phyloP scores from a whole-genome alignment of 768 basidiomycete genomes.

The Kwoniella mangroviensis region DNA sequence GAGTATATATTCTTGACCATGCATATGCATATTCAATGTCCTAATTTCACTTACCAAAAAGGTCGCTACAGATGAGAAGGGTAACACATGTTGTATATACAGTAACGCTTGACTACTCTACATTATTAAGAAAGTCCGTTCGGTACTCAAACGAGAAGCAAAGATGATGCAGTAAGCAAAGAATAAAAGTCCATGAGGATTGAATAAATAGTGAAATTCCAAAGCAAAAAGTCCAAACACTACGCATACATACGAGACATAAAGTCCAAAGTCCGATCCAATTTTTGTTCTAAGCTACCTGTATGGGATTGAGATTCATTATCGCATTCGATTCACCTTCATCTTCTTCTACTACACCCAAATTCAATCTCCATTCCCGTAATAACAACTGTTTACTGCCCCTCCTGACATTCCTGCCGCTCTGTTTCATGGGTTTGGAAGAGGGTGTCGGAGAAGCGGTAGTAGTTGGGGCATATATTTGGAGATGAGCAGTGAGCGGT shows the following conservation, averaged over 20 bases:
- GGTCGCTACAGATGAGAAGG: neutral
- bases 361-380: slow-evolving; percentile 21
- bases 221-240: slow-evolving; percentile 3
- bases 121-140: no score
- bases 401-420: slow-evolving; percentile 13
- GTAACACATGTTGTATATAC: neutral
- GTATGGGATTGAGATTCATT: slow-evolving; percentile 3
- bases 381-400: slow-evolving; percentile 12
- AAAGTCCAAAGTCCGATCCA: neutral
- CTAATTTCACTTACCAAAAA: neutral
- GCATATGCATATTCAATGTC: neutral
- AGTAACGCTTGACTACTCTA: neutral
- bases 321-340: slow-evolving; percentile 12
- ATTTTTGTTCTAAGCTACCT: slow-evolving; percentile 6
- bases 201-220: neutral
- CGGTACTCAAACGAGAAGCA: no score
- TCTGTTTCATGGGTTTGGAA: slow-evolving; percentile 1
- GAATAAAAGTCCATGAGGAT: no score
- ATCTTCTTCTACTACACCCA: slow-evolving; percentile 26
- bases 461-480: slow-evolving; percentile 3
- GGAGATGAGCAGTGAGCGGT: slow-evolving; percentile 9
- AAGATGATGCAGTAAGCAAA: no score
- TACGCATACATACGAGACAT: neutral
- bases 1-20: neutral
- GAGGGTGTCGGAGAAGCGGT: neutral